Conservation (phyloP, 2,329 filamentous ascomycete genomes). For the Ophiostoma populinum region DNA sequence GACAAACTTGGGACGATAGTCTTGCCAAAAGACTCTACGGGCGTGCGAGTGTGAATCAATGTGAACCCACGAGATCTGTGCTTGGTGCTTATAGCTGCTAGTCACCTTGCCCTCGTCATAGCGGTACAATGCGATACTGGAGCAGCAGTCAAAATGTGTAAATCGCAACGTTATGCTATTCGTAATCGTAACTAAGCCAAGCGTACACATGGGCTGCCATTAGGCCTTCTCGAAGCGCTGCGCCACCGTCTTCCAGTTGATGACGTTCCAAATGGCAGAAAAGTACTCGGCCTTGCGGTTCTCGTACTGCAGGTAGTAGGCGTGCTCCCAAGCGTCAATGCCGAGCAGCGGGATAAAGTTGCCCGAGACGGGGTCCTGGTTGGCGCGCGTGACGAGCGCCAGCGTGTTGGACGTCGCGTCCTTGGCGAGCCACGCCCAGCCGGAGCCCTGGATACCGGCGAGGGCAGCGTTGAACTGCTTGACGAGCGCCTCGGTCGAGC, state of each 20-base stretch:
- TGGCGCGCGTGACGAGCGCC: slow-evolving; percentile 53
- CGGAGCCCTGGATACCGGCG: slow-evolving; percentile 66
- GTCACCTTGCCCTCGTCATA: too few relatives aligned
- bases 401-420: slow-evolving; percentile 45
- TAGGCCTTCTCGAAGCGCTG: slow-evolving; percentile 41
- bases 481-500: slow-evolving; percentile 44
- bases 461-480: slow-evolving; percentile 52
- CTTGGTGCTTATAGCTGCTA: too few relatives aligned
- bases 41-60: too few relatives aligned
- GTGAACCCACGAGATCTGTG: too few relatives aligned
- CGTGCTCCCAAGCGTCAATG: slow-evolving; percentile 92
- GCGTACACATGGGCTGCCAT: too few relatives aligned
- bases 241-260: slow-evolving; percentile 88
- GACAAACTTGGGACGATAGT: too few relatives aligned
- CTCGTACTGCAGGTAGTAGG: slow-evolving; percentile 91
- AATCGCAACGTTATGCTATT: too few relatives aligned
- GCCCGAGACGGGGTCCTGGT: slow-evolving; percentile 79
- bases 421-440: slow-evolving; percentile 81
- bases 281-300: slow-evolving; percentile 97
- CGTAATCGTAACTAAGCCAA: too few relatives aligned
- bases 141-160: too few relatives aligned
- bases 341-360: slow-evolving; percentile 69
- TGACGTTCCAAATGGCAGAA: slow-evolving; percentile 78
- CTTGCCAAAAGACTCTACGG: too few relatives aligned
- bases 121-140: too few relatives aligned